Base-by-base conservation (phyloP, 2,329 filamentous ascomycete genomes). In the Aureobasidium sp. region DNA sequence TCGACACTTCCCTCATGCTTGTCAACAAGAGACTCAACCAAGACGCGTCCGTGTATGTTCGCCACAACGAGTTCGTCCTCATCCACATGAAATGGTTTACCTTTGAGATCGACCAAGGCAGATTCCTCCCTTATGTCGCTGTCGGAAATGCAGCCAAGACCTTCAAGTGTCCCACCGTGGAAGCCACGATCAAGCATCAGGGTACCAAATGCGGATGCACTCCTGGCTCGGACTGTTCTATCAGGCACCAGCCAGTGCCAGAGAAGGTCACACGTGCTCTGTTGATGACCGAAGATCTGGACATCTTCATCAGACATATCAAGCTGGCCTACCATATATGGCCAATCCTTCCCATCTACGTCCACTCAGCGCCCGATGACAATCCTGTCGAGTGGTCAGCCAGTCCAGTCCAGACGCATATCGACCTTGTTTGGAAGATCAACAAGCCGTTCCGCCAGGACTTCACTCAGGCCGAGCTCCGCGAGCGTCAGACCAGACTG, bases 71-170 rank as follows among this genome's bases (percentile, higher is more conserved):
- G 14, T 47, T 58, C 31, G 40, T 58, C 40, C 54, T 58, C 27
- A 45, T 58, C 19, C 29, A 58, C 33, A 27, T n/a, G 31, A 48
- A 37, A 48, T 58, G 33, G 19, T 58, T 58, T 31, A 40, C 39
- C 29, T 58, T 58, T 19, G 52, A 56, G 52, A 44, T 56, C 52
- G 52, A 56, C 52, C 12, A 44, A 44, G 52, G 52, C 52, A 56
- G 37, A 56, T 56, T 56, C 27, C 37, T 56, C 24, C 52, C 52
- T 44, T 40, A 42, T 37, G 37, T 56, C 27, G 52, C 52, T 44
- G 12, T 31, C 15, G 52, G 52, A 33, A 42, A 40, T 29, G 52
- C 24, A 37, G 52, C 52, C 24, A 56, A 44, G 52, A 56, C 22
- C 24, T 56, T 56, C 37, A 44, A 44, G 24, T 31, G 14, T 56